Percentiles rank a stretch among this genome's conserved stretches.
phyloP scores from a whole-genome alignment of 441 rosid genomes.

The Erodium moschatum region DNA sequence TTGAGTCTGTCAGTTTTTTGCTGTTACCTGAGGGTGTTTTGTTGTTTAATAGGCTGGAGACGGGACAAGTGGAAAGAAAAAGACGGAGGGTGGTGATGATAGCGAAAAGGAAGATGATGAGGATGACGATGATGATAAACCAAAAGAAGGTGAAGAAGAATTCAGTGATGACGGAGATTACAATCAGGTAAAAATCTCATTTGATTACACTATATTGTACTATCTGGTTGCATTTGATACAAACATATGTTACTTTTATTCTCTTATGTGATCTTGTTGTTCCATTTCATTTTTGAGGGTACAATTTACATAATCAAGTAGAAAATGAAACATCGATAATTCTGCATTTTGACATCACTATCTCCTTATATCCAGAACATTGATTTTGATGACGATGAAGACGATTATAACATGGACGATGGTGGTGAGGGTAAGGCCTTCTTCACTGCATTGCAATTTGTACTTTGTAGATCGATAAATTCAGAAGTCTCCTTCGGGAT shows the following conservation, averaged over 20 bases:
- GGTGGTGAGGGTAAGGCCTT: slow-evolving; percentile 28
- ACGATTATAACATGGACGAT: slow-evolving; percentile 35
- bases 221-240: neutral
- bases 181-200: slow-evolving; percentile 25
- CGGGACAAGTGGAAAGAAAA: slow-evolving; percentile 3
- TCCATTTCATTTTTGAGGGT: no score
- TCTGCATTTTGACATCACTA: no score
- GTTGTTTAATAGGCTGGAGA: slow-evolving; percentile 23
- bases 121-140: slow-evolving; percentile 29
- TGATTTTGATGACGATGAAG: slow-evolving; percentile 43
- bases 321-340: no score
- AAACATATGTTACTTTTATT: no score
- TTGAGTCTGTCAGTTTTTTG: neutral
- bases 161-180: slow-evolving; percentile 42
- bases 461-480: no score
- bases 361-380: slow-evolving; percentile 25
- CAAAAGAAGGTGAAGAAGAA: slow-evolving; percentile 39
- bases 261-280: no score
- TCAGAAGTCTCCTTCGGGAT: neutral
- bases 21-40: neutral
- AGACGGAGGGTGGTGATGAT: neutral
- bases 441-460: no score
- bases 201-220: neutral
- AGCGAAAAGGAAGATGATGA: slow-evolving; percentile 30
- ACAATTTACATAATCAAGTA: no score